phyloP scores from a whole-genome alignment of 169 alveolate genomes.

The Eimeria zaria region DNA sequence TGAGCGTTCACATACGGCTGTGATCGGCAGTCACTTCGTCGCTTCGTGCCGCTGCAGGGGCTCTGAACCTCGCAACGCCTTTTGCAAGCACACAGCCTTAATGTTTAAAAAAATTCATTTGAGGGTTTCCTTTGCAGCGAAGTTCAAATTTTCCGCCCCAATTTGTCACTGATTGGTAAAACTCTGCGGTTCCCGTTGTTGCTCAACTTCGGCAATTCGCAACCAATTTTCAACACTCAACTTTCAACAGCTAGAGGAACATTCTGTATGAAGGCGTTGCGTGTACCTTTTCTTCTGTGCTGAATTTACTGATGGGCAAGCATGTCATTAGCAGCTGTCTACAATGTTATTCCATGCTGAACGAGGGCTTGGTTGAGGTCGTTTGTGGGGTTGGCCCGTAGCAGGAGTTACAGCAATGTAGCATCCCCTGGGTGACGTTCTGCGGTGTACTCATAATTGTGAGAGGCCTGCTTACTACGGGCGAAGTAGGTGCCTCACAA shows the following conservation, averaged over 20 bases:
- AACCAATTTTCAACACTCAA: too few species aligned
- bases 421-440: neutral
- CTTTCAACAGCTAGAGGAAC: too few species aligned
- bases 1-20: neutral
- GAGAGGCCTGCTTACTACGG: too few species aligned
- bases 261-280: neutral
- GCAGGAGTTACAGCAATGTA: neutral
- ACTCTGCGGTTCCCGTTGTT: neutral
- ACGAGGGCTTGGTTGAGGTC: neutral
- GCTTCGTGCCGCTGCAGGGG: neutral
- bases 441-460: neutral
- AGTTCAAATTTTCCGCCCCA: neutral
- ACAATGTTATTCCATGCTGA: neutral
- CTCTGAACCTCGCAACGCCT: neutral
- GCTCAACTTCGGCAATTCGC: neutral
- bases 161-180: neutral
- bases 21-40: neutral
- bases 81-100: neutral
- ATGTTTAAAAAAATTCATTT: neutral
- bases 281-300: neutral
- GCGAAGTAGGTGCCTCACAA: too few species aligned
- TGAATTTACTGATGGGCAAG: neutral
- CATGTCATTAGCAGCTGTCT: neutral
- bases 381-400: neutral
- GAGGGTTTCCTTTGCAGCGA: neutral